Percentiles rank a stretch among this genome's conserved stretches.
Evolutionary conservation across 441 rosid species (phyloP).

Genomic region (Populus hybrid): DNA sequence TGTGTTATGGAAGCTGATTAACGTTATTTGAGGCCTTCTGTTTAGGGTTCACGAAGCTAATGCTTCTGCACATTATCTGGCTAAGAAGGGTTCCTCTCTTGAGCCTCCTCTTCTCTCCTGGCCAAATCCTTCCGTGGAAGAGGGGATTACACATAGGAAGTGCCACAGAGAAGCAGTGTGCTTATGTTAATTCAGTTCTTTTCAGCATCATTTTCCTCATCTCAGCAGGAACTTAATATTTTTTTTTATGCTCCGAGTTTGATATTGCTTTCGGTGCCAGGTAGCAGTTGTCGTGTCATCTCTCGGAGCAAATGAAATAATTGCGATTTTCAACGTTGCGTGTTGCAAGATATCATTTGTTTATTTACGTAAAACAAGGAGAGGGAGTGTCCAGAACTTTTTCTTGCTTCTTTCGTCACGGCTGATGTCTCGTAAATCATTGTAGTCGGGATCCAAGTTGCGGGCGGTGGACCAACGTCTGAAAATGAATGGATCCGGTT

Average conservation of each 20-base stretch:
- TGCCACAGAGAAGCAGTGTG: too few species aligned
- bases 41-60: too few species aligned
- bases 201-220: too few species aligned
- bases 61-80: too few species aligned
- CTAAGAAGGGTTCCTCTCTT: too few species aligned
- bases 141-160: too few species aligned
- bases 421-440: conserved; percentile 6
- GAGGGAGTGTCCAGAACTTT: not conserved
- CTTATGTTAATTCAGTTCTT: too few species aligned
- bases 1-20: not conserved
- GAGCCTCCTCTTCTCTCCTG: too few species aligned
- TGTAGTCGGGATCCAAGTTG: not conserved
- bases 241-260: too few species aligned
- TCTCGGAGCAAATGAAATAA: not conserved
- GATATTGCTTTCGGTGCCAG: not conserved
- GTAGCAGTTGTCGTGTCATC: not conserved
- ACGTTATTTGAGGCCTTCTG: too few species aligned
- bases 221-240: too few species aligned
- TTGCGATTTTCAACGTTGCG: not conserved
- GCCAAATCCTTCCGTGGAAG: too few species aligned
- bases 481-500: not conserved
- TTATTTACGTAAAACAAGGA: not conserved
- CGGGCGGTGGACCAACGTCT: not conserved
- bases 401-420: conserved; percentile 4
- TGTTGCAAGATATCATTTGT: not conserved